These are phyloP conservation scores for Silene conica DNA, from an alignment of 148 eudicot genomes.

Conservation along the genomic window DNA sequence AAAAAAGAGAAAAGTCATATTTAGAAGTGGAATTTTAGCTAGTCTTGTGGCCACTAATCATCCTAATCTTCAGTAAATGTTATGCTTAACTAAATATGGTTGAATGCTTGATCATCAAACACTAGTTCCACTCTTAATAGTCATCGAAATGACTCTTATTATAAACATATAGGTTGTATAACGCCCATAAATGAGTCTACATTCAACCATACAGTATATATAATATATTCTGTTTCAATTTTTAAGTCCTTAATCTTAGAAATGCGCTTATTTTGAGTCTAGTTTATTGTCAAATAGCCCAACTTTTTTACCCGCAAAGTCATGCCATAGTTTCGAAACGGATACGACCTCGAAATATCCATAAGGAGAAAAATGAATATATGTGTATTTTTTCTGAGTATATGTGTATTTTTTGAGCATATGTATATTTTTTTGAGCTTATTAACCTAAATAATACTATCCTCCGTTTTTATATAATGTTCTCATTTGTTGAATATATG, in stretches of 20 bases:
- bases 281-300: too few relatives aligned
- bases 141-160: neutral
- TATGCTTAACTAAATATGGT: neutral
- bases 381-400: too few relatives aligned
- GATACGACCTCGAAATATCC: too few relatives aligned
- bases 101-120: neutral
- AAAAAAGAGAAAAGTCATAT: neutral
- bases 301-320: too few relatives aligned
- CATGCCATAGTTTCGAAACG: too few relatives aligned
- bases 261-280: neutral
- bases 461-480: too few relatives aligned
- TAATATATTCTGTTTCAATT: neutral
- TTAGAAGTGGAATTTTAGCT: neutral
- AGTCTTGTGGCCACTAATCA: neutral
- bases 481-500: too few relatives aligned
- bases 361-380: too few relatives aligned
- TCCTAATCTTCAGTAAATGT: neutral
- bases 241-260: too few relatives aligned
- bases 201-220: neutral
- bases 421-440: too few relatives aligned
- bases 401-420: too few relatives aligned
- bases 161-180: neutral
- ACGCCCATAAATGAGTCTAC: neutral
- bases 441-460: too few relatives aligned
- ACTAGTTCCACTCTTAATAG: neutral